Evolutionary conservation across 768 basidiomycete genomes (phyloP).

Genomic region (Podaxis rugospora): DNA sequence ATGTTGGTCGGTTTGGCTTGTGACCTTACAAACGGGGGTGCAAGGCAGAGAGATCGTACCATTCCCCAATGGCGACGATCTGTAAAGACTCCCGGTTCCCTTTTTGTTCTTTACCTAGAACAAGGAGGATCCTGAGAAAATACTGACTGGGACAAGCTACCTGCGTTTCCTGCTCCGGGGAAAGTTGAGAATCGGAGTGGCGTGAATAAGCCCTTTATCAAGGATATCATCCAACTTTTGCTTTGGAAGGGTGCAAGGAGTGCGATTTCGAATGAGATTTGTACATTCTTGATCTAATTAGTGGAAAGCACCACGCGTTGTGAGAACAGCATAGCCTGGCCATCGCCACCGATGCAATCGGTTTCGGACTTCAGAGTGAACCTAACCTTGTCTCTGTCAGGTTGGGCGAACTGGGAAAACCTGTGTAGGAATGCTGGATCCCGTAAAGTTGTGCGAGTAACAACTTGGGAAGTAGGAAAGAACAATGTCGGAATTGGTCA

Average conservation of each 20-base stretch:
- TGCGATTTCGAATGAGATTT: slow-evolving; percentile 23
- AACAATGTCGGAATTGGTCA: slow-evolving; percentile 17
- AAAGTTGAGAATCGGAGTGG: neutral
- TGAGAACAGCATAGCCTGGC: neutral
- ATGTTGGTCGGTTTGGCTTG: neutral
- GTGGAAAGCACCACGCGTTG: neutral
- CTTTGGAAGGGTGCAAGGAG: neutral
- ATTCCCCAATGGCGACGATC: neutral
- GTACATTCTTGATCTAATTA: slow-evolving; percentile 82
- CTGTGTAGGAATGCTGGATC: too few relatives aligned
- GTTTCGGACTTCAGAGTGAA: neutral
- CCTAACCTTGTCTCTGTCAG: too few relatives aligned
- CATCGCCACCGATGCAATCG: neutral
- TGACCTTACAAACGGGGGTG: neutral
- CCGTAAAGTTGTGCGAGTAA: neutral
- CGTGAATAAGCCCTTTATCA: neutral
- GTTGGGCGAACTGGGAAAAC: too few relatives aligned
- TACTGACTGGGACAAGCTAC: neutral
- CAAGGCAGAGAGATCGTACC: neutral
- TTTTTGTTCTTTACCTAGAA: too few relatives aligned
- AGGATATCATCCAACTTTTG: neutral
- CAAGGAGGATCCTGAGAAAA: neutral
- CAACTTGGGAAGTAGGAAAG: neutral
- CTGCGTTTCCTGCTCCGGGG: neutral
- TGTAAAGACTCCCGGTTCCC: neutral